Conservation (phyloP, 2,329 filamentous ascomycete species). For the Raffaelea albimanens region DNA sequence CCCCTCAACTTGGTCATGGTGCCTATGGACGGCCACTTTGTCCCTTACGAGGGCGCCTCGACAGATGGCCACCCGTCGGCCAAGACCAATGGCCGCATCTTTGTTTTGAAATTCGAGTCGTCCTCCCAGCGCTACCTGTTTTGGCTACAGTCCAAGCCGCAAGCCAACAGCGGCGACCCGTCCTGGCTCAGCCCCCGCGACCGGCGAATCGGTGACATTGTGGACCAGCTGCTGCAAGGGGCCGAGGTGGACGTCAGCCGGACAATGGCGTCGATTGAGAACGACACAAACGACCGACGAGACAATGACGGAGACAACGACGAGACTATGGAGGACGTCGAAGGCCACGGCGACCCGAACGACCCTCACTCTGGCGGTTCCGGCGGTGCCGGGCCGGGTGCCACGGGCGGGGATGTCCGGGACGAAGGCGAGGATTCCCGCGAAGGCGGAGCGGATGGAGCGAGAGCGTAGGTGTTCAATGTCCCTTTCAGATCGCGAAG, state of each 20-base stretch:
- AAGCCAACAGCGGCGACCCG: conserved; percentile 57
- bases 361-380: conserved; percentile 50
- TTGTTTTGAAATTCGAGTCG: conserved; percentile 85
- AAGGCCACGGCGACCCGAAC: conserved; percentile 51
- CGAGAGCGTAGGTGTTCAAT: conserved; percentile 89
- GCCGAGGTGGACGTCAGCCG: conserved; percentile 73
- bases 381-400: conserved; percentile 76
- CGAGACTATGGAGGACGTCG: conserved; percentile 71
- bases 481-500: conserved; percentile 14
- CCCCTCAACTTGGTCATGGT: conserved; percentile 92
- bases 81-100: conserved; percentile 81
- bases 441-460: conserved; percentile 92
- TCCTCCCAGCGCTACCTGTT: conserved; percentile 88
- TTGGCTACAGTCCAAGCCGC: conserved; percentile 89
- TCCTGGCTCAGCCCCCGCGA: conserved; percentile 80
- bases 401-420: conserved; percentile 83
- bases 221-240: conserved; percentile 75
- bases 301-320: conserved; percentile 50
- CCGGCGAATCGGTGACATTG: conserved; percentile 77
- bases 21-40: conserved; percentile 77
- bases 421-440: conserved; percentile 81
- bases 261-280: conserved; percentile 57
- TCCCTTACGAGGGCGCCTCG: conserved; percentile 60
- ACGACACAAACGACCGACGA: conserved; percentile 34
- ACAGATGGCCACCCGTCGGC: conserved; percentile 43